Percentiles rank a stretch among this genome's conserved stretches.
Evolutionary conservation across 2,329 filamentous ascomycete species (phyloP).

Genomic region (Exophiala sideris): DNA sequence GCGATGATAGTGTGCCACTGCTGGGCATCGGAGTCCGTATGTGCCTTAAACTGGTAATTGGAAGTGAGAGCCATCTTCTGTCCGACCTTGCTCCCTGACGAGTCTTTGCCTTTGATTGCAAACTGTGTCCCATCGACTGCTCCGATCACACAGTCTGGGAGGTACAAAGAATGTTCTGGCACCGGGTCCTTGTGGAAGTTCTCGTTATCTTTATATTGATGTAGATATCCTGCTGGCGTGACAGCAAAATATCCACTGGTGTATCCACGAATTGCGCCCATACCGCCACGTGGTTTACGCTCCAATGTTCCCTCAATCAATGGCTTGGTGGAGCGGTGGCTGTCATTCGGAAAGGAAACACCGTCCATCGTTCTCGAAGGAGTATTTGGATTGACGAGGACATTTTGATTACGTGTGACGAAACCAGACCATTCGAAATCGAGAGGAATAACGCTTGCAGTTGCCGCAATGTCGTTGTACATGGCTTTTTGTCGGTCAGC

Average conservation of each 20-base stretch:
- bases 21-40: constrained; percentile 72
- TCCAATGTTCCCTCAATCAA: constrained; percentile 85
- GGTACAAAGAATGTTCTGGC: constrained; percentile 84
- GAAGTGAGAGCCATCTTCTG: constrained; percentile 76
- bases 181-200: constrained; percentile 67
- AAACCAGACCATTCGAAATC: constrained; percentile 95
- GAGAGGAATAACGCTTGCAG: constrained; percentile 70
- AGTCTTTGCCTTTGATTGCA: constrained; percentile 92
- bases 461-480: constrained; percentile 77
- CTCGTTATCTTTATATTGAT: constrained; percentile 95
- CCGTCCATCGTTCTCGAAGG: constrained; percentile 69
- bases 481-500: constrained; percentile 76
- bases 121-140: constrained; percentile 75
- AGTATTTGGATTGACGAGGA: constrained; percentile 74
- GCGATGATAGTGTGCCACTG: constrained; percentile 78
- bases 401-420: constrained; percentile 63
- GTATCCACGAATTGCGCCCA: constrained; percentile 71
- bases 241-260: constrained; percentile 84
- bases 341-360: constrained; percentile 83
- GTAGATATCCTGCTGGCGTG: constrained; percentile 80
- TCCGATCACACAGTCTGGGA: constrained; percentile 84
- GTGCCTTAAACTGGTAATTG: constrained; percentile 84
- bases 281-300: constrained; percentile 85
- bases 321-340: constrained; percentile 73
- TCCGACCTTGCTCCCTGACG: constrained; percentile 69